Evolutionary conservation across 2,329 filamentous ascomycete species (phyloP), one percentile per base, ranked within the genome.

Genomic region (Cladophialophora exuberans): DNA sequence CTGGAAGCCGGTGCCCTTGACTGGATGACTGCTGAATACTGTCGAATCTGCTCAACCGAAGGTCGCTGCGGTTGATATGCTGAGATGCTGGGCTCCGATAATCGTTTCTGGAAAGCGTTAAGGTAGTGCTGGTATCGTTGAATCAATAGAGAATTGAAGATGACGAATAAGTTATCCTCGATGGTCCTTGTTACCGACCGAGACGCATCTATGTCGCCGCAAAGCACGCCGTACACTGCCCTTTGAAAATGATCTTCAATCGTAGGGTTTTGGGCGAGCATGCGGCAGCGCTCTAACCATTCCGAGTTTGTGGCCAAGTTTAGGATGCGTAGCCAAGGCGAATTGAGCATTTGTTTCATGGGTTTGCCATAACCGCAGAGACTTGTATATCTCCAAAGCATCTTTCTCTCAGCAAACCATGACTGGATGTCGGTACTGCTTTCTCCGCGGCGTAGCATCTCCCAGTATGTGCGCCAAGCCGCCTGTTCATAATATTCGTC

Each of bases 381-480:
- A 56, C 88, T 89, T 30, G 93, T 82, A 36, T 90, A 90, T 59
- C 93, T 85, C 93, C 93, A 99, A 58, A 86, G 83, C 73, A 97
- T 92, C 7, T 90, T 89, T 56, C 89, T 83, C 65, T 93, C 88
- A 42, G 87, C 78, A 66, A 91, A 96, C 90, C 91, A 97, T 44
- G 92, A 88, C 51, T 85, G 83, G 60, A 97, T 88, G 31, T 88
- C 83, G 6, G 81, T 73, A 73, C 88, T 83, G 58, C 80, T 84
- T 62, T 84, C 86, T n/a, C 94, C 94, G 41, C 91, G 85, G 44
- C 93, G 85, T 48, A 99, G 78, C 78, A 96, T 89, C 70, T 96
- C 90, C 76, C 91, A 97, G 72, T 90, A 94, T n/a, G 89, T 88
- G 57, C 92, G 81, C 92, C 94, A 97, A 42, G 96, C 89, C 2